A percentile compares a stretch with the other conserved stretches of the same genome.
Conservation (phyloP, 495 filamentous ascomycete species). For the Neurospora sp. region DNA sequence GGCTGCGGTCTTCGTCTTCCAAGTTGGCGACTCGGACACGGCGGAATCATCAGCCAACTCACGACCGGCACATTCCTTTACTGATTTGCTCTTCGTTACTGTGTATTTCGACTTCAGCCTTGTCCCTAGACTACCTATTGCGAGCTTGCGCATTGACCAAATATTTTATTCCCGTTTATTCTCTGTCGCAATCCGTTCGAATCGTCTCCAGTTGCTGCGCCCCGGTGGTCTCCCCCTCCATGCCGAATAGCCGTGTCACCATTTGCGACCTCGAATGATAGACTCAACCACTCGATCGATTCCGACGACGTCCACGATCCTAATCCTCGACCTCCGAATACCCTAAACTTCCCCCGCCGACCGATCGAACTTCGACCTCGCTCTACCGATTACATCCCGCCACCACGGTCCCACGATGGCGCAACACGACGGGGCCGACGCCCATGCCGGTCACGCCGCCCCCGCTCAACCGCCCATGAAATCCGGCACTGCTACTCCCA, state of each 20-base stretch:
- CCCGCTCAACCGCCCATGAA: slow-evolving; percentile 45
- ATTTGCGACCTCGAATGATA: background rate
- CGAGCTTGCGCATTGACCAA: background rate
- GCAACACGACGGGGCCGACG: slow-evolving; percentile 13
- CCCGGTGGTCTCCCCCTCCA: background rate
- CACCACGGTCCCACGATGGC: slow-evolving; percentile 9
- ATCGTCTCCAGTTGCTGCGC: background rate
- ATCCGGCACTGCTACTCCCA: slow-evolving; percentile 46
- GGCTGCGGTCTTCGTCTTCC: background rate
- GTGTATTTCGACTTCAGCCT: background rate
- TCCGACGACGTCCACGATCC: background rate
- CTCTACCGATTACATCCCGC: background rate
- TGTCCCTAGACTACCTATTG: background rate
- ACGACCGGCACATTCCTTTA: background rate
- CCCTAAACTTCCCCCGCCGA: background rate
- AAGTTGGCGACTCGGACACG: background rate
- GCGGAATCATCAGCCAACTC: background rate
- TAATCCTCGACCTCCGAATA: background rate
- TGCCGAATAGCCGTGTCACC: background rate
- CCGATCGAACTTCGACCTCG: background rate
- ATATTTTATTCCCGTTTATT: background rate
- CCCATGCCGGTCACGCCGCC: slow-evolving; percentile 18
- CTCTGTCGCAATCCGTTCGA: background rate
- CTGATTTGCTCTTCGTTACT: background rate
- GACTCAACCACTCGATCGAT: background rate